A percentile compares a stretch with the other conserved stretches of the same genome.
Conservation (phyloP, 139 green algal species). For the Deuterostichococcus epilithicus region DNA sequence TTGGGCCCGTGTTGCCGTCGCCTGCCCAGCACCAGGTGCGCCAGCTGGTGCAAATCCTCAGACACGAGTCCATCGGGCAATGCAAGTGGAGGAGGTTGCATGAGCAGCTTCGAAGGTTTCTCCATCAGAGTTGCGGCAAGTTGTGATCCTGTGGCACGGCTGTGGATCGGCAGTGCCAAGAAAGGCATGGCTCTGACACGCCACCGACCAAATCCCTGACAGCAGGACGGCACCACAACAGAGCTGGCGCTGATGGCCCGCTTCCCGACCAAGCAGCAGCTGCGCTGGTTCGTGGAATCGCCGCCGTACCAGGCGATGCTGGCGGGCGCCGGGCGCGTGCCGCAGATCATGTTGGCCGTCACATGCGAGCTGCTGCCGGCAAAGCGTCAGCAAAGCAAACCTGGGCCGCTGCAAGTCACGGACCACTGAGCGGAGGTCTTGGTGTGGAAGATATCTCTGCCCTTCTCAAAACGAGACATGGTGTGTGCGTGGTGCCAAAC, state of each 20-base stretch:
- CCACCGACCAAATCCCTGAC: too few relatives aligned
- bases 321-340: not conserved
- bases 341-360: not conserved
- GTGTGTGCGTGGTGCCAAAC: too few relatives aligned
- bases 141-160: too few relatives aligned
- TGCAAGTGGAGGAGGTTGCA: too few relatives aligned
- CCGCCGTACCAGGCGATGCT: not conserved
- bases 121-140: too few relatives aligned
- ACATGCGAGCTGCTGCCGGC: not conserved
- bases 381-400: not conserved
- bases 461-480: too few relatives aligned
- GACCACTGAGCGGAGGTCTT: not conserved
- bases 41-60: too few relatives aligned
- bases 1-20: conserved; percentile 13
- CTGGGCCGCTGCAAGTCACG: not conserved
- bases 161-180: too few relatives aligned
- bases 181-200: not conserved
- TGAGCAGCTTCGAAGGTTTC: too few relatives aligned
- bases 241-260: not conserved
- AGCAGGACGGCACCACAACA: not conserved
- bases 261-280: not conserved
- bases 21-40: not conserved
- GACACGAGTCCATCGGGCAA: too few relatives aligned
- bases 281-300: not conserved
- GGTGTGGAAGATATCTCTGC: too few relatives aligned